Base-by-base conservation (phyloP, 331 rosid species). In the Quercus phellos region DNA sequence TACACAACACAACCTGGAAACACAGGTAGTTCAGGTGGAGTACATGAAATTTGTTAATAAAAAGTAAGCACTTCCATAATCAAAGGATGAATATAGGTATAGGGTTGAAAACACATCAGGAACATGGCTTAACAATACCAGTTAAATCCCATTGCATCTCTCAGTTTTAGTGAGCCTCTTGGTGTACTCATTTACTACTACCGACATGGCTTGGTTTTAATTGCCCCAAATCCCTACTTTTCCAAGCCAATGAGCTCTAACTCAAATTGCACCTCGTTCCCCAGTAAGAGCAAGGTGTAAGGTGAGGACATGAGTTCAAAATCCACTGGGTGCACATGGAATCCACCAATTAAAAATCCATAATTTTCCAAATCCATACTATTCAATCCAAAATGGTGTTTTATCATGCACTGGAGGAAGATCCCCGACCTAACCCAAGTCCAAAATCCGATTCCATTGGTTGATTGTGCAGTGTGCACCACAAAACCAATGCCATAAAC, bases 321-420 rank as follows among this genome's bases (percentile, higher is more conserved):
- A 46, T 46, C 53, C 53, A 11, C 53, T 0, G 4, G 16, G 53
- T 46, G 53, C 53, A 46, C 0, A 0, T 12, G 5, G 14, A 46
- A 46, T 13, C 16, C 4, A 46, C 53, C 4, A 46, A 12, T 10
- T 2, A 46, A 46, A 46, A 46, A 46, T 46, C 53, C 17, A 11
- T 76, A 80, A 42, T 55, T 16, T 64, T 71, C 38, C 73, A 75
- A 77, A 64, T 4, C 72, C 72, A 63, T 22, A 16, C 55, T 64
- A 12, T 38, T 58, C 19, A 46, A 51, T 27, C 63, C 69, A 72
- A n/a, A 24, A 42, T 11, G 34, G 24, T 66, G 24, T 34, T 66
- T 66, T 34, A 11, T 34, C 24, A 8, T 66, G 51, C 26, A 3
- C 38, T 3, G 0, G 17, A 66, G 24, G 38, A n/a, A 66, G 27